Base-by-base conservation (phyloP, 73 alveolate species). In the Paramecium primaurelia region DNA sequence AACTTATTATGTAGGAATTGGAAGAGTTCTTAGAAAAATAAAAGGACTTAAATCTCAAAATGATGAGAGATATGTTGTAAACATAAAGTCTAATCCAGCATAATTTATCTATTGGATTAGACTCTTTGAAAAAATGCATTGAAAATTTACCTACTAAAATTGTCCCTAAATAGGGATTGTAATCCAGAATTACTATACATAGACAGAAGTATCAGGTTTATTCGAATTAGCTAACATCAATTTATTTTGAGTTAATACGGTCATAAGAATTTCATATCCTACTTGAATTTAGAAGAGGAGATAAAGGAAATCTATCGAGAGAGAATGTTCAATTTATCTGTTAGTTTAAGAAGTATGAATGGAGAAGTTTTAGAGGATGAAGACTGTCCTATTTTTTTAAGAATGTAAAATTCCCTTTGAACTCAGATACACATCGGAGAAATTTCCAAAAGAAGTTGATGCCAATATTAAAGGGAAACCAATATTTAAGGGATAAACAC, bases 361-460 rank as follows among this genome's bases (percentile, higher is more conserved):
- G 84, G 84, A 64, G 20, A 34, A 4, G 5, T 73, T 22, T 12
- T 37, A 30, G 87, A 73, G n/a, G 64, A 73, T 73, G 87, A 73
- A 37, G 87, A 73, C 51, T 64, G 84, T 64, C 84, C 84, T 32
- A 32, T 26, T 64, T 64, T 12, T 18, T 20, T 64, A 64, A 64
- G 84, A 34, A 64, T 64, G 84, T 64, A 64, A 64, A 34, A 64
- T 32, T 64, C 42, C 42, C 47, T 28, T 34, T 28, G 18, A 73
- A 30, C 34, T 73, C 34, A 73, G 87, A 73, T 73, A 37, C 87
- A 73, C 87, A 44, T 36, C 87, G 8, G 87, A 73, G 87, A 73
- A 73, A 73, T 73, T 73, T 32, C 87, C 87, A 73, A 37, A 73
- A 73, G 87, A 73, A 44, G 87, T 73, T 73, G 14, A 36, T 30